Base-by-base conservation (phyloP, 2,329 filamentous ascomycete species). In the Ophiosphaerella herpotricha region DNA sequence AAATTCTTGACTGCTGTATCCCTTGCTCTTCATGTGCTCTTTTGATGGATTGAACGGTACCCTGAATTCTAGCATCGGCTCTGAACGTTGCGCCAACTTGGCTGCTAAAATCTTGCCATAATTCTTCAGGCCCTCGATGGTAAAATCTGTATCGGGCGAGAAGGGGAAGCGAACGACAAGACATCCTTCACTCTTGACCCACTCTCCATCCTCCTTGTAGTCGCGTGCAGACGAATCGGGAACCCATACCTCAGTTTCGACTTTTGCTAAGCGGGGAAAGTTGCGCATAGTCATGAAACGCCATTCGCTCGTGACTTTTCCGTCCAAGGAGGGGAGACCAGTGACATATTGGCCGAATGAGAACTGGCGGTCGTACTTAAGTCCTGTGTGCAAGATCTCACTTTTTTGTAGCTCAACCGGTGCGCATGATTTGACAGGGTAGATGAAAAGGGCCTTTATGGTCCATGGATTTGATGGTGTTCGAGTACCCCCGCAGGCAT, bases 361-460 rank as follows among this genome's bases (percentile, higher is more conserved):
- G 76, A 91, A 96, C 60, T 93, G 83, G 5, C 91, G 84, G 73
- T 97, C 91, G 71, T 88, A 89, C 68, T 87, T 82, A 48, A 96
- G 46, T 2, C 91, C 91, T 2, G 83, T 84, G 5, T 83, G 77
- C 39, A 90, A 74, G 13, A 94, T 80, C 46, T 83, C 81, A 52
- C 83, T 83, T 53, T 80, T 76, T 43, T 82, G 75, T 39, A 96
- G 73, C 74, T 94, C 90, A 46, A 96, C 85, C 24, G 88, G 89
- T 48, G 77, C 79, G 70, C 91, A 96, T 48, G 88, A 90, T 75
- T 95, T 93, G 70, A 96, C 76, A 1, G 92, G 91, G 71, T 94
- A 93, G 52, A 91, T 82, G 75, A 86, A 87, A 43, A 96, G 77
- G 47, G 88, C 89, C 70, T 90, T 86, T 40, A 88, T 75, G 59